Evolutionary conservation across 2,329 filamentous ascomycete species (phyloP), one percentile per base, ranked within the genome.

Genomic region (Stagonosporopsis chrysanthemi): DNA sequence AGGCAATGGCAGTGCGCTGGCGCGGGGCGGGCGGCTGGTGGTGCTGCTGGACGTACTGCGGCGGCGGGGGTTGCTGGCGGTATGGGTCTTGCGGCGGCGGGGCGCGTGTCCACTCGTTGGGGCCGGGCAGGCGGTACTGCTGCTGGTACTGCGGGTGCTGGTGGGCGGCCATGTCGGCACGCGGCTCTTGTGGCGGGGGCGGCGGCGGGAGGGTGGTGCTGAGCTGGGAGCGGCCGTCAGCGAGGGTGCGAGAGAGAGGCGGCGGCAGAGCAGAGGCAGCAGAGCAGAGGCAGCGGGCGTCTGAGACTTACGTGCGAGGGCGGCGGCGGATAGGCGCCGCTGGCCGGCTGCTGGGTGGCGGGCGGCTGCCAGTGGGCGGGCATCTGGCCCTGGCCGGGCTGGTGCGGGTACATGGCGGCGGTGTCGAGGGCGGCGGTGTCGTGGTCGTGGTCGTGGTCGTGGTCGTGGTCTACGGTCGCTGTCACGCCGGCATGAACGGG

Each of bases 1-100:
- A 86, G 43, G 84, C 84, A 70, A 86, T 86, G 52, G 84, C 84
- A 48, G 84, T 86, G 61, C 84, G 78, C 71, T 86, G 84, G 54
- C 84, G 80, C 15, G 84, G 84, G n/a, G 84, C 84, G 31, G 82
- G 81, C 47, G 75, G 74, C 58, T 76, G 73, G 65, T 75, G 74
- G 55, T 69, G 67, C 58, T 74, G 73, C 63, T 64, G 68, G 58
- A 74, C 72, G 60, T 74, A 73, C 60, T 75, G 69, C 36, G 74
- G 72, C 41, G 80, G 79, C 11, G 78, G 78, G 4, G 42, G 47
- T 48, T 76, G 76, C 56, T 67, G 74, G 54, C 69, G 66, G 62
- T 78, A 77, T 44, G 76, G 73, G 55, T 80, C 74, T 42, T 67
- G 70, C 12, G 75, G 77, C 51, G 77, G 77, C 54, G 70, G 70